Evolutionary conservation across 1,284 basidiomycete species (phyloP).

Genomic region (Lignosus rhinocerotis): DNA sequence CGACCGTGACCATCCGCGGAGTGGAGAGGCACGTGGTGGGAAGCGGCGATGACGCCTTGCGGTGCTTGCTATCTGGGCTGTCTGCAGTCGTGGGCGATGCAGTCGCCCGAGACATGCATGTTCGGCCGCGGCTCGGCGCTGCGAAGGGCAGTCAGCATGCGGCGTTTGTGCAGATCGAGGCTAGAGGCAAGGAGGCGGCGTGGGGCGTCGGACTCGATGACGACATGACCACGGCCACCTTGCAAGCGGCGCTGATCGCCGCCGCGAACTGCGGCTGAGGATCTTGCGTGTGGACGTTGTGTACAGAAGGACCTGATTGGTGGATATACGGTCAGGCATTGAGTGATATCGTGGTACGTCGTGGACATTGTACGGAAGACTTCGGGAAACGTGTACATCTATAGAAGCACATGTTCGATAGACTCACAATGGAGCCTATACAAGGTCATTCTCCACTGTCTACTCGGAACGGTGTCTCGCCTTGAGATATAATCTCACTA

Average conservation of each 20-base stretch:
- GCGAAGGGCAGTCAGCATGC: conserved; percentile 54
- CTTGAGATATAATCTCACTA: not conserved
- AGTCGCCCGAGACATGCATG: conserved; percentile 80
- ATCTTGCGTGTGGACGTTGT: not conserved
- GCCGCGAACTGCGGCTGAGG: conserved; percentile 28
- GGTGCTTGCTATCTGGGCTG: conserved; percentile 83
- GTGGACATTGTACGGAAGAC: no score
- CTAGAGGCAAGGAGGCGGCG: conserved; percentile 56
- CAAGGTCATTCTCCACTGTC: not conserved
- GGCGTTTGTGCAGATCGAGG: conserved; percentile 80
- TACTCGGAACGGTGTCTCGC: not conserved
- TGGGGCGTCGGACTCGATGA: conserved; percentile 81
- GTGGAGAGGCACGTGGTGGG: conserved; percentile 61
- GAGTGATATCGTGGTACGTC: no score
- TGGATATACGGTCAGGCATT: no score
- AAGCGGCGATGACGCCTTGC: conserved; percentile 91
- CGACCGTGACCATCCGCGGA: conserved; percentile 72
- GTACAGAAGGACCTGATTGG: not conserved
- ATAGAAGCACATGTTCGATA: not conserved
- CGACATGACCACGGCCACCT: conserved; percentile 69
- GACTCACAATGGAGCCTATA: not conserved
- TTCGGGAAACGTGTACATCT: no score
- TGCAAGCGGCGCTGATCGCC: conserved; percentile 68
- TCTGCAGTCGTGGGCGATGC: conserved; percentile 68
- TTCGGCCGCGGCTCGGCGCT: conserved; percentile 82